phyloP scores from a whole-genome alignment of 1,284 basidiomycete species.

The Ceratobasidium sp. region DNA sequence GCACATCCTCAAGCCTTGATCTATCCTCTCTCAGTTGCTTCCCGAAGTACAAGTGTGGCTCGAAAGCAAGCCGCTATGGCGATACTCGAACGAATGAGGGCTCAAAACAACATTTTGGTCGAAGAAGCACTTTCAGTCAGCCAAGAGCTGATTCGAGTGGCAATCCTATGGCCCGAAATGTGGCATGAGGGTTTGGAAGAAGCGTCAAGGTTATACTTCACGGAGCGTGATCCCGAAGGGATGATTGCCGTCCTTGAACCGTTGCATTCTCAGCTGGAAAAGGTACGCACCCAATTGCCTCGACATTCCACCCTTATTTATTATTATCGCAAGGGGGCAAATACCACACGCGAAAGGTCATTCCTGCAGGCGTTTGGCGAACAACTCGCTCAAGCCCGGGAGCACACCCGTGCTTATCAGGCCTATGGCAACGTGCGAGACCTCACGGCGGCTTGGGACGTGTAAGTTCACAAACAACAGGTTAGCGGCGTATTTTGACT shows the following conservation, averaged over 20 bases:
- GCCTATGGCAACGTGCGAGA: conserved; percentile 87
- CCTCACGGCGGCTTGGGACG: conserved; percentile 99
- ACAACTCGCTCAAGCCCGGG: conserved; percentile 92
- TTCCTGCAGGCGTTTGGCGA: conserved; percentile 95
- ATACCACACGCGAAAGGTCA: conserved; percentile 93
- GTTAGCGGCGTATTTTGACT: neutral
- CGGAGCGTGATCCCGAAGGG: conserved; percentile 98
- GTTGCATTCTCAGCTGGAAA: conserved; percentile 91
- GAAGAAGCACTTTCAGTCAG: conserved; percentile 85
- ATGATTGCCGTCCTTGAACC: conserved; percentile 97
- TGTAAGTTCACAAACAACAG: conserved; percentile 56
- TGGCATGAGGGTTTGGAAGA: conserved; percentile 99
- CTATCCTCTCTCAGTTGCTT: conserved; percentile 21
- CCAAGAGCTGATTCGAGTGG: conserved; percentile 94
- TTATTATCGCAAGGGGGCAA: conserved; percentile 71
- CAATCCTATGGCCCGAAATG: conserved; percentile 98
- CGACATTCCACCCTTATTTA: neutral
- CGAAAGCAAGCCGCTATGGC: conserved; percentile 10
- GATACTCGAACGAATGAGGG: conserved; percentile 10
- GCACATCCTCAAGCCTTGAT: conserved; percentile 30
- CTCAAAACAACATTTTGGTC: conserved; percentile 10
- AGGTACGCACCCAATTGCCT: conserved; percentile 58
- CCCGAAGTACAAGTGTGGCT: conserved; percentile 25
- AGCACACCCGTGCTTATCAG: conserved; percentile 87
- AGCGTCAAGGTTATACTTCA: conserved; percentile 95